Conservation (phyloP, 1,139 yeast genomes). For the Casaregolazyma lundiana region DNA sequence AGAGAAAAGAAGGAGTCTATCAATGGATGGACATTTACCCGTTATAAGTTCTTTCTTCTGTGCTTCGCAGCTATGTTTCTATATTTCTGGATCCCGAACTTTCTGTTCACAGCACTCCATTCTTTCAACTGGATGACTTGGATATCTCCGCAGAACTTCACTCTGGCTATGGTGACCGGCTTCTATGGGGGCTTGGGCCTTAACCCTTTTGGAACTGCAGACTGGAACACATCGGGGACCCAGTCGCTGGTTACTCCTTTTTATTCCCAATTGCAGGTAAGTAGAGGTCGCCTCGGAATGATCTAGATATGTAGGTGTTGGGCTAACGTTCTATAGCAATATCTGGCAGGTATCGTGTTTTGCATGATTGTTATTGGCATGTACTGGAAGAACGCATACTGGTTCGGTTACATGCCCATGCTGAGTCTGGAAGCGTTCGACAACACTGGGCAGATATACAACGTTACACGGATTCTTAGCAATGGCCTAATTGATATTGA, state of each 20-base stretch:
- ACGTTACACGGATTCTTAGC: conserved; percentile 39
- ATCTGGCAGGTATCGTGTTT: conserved; percentile 39
- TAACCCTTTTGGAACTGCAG: conserved; percentile 50
- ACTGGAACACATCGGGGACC: conserved; percentile 43
- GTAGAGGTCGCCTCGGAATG: conserved; percentile 17
- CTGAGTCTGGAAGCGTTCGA: conserved; percentile 46
- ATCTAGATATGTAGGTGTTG: conserved; percentile 37
- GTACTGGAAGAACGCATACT: conserved; percentile 46
- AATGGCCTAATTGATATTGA: conserved; percentile 32
- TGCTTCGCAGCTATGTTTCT: conserved; percentile 40
- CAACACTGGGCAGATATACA: conserved; percentile 44
- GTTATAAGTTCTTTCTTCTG: conserved; percentile 43
- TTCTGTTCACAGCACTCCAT: conserved; percentile 45
- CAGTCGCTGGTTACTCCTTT: conserved; percentile 44
- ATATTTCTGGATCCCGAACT: conserved; percentile 56
- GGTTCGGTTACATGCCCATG: conserved; percentile 52
- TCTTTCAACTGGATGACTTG: conserved; percentile 60
- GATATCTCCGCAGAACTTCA: conserved; percentile 53
- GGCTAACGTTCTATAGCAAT: conserved; percentile 41
- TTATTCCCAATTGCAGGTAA: conserved; percentile 38
- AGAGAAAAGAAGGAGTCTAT: conserved; percentile 30
- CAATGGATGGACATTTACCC: conserved; percentile 50
- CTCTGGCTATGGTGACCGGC: conserved; percentile 53
- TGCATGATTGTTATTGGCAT: conserved; percentile 40
- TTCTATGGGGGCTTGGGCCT: conserved; percentile 50